These are phyloP conservation scores for Sclerotinia nivalis DNA, from an alignment of 2,329 filamentous ascomycete genomes.

Conservation along the genomic window DNA sequence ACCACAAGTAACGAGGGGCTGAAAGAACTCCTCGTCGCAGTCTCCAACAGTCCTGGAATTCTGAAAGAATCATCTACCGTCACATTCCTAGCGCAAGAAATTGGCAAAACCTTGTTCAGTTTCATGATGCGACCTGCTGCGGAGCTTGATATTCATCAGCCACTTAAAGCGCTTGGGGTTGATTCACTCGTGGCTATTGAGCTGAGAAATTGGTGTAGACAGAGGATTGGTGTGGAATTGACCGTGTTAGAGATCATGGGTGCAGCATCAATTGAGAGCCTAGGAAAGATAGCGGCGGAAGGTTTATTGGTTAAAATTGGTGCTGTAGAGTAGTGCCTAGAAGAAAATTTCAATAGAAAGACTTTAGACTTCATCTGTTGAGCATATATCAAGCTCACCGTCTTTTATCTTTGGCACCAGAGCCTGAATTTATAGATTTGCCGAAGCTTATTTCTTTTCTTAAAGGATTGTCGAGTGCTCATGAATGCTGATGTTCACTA, in stretches of 20 bases:
- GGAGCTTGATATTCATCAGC: not conserved
- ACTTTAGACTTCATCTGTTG: not conserved
- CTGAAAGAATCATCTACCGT: not conserved
- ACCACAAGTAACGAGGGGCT: not conserved
- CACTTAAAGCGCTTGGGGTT: not conserved
- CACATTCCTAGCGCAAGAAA: not conserved
- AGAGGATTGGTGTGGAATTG: not conserved
- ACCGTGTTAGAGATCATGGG: not conserved
- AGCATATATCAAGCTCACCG: not conserved
- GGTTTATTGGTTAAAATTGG: not conserved
- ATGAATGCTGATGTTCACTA: too few species aligned
- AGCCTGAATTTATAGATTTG: too few species aligned
- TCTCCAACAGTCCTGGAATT: not conserved
- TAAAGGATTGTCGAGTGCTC: too few species aligned
- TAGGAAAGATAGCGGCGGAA: not conserved
- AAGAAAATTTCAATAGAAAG: not conserved
- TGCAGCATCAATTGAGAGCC: not conserved
- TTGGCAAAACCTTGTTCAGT: not conserved
- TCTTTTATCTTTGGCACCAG: too few species aligned
- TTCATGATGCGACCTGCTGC: not conserved
- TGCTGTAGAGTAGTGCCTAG: not conserved
- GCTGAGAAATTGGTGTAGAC: conserved; percentile 8
- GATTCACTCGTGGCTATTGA: conserved; percentile 15
- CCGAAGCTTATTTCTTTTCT: too few species aligned
- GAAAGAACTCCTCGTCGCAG: not conserved